Base-by-base conservation (phyloP, 805 yeast genomes). In the Yarrowia osloensis region DNA sequence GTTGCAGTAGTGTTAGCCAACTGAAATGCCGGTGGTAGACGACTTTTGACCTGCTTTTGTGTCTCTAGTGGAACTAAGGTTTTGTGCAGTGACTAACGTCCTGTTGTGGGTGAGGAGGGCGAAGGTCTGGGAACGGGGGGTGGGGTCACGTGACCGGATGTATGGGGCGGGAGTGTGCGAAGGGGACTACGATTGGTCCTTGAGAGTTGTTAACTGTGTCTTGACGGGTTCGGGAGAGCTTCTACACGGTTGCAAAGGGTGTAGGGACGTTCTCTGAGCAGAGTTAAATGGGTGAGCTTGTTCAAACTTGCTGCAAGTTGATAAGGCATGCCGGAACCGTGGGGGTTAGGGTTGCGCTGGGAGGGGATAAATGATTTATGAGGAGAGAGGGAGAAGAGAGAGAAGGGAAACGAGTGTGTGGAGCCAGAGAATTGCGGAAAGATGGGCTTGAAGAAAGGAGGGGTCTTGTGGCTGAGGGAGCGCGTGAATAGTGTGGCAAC, bases 31-130 rank as follows among this genome's bases (percentile, higher is more conserved):
- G 40, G 61, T 54, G 61, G 61, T 54, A 35, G 42, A 35, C 31
- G 44, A 54, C 44, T 35, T 33, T 54, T 37, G 42, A 35, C 61
- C 61, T 54, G 59, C 61, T 54, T 54, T 54, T 54, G 61, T 54
- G 61, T 54, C 59, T 52, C 61, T 54, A 54, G 61, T 37, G 61
- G 61, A 44, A 54, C 61, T 54, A 54, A 54, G 61, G 61, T 54
- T 40, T 24, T 54, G 59, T 5, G 29, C 29, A n/a, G 21, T 35
- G 40, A 50, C 61, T 24, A 35, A 54, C 44, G 61, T 35, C 21
- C 17, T 37, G 61, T 54, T 9, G 61, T 54, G 61, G 44, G 61
- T 21, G 57, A 46, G 33, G 22, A 13, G 33, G 17, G 29, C n/a
- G n/a, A 7, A 15, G 13, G 35, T 5, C n/a, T 15, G n/a, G 15